Base-by-base conservation (phyloP, 192 early-diverging fungal genomes). In the Backusella macrospora region DNA sequence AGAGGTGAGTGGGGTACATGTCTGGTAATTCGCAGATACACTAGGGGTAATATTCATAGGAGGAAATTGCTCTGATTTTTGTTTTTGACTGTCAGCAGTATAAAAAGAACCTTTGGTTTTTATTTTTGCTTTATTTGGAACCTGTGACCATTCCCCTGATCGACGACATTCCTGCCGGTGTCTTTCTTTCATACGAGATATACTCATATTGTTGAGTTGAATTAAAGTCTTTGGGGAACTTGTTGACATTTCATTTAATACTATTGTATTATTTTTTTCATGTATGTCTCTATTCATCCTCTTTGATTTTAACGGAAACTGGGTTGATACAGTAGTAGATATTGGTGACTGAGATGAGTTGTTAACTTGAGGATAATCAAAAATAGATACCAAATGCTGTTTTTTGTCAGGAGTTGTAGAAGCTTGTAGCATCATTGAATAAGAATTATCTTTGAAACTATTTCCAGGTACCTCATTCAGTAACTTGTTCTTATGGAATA, bases 141-240 rank as follows among this genome's bases (percentile, higher is more conserved):
- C 13, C 0, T 59, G 52, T 12, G 52, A 23, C 52, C 6, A 59
- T 21, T 71, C 52, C 16, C 16, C 47, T 3, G 70, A 47, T 18
- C 38, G 37, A 14, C 70, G 47, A 39, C 46, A 71, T 71, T 71
- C 70, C 4, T 71, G 70, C 3, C 70, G 70, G 14, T 71, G 70
- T 14, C 70, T 71, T 40, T 71, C 70, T 55, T 62, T 71, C 70
- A 71, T 71, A 14, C 70, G 47, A 40, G 52, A 59, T 59, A 59
- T 59, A 59, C 52, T 59, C 18, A 59, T 59, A 26, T 59, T 59
- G 21, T 59, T 59, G 26, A 59, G 21, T 13, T 59, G 21, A 12
- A 23, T 12, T 59, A 59, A 26, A 26, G 21, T 59, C 21, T 59
- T 59, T 21, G 21, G 52, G 4, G 52, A 10, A 5, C 4, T 26